Conservation (phyloP, 2,329 filamentous ascomycete species). For the Ilyonectria destructans region DNA sequence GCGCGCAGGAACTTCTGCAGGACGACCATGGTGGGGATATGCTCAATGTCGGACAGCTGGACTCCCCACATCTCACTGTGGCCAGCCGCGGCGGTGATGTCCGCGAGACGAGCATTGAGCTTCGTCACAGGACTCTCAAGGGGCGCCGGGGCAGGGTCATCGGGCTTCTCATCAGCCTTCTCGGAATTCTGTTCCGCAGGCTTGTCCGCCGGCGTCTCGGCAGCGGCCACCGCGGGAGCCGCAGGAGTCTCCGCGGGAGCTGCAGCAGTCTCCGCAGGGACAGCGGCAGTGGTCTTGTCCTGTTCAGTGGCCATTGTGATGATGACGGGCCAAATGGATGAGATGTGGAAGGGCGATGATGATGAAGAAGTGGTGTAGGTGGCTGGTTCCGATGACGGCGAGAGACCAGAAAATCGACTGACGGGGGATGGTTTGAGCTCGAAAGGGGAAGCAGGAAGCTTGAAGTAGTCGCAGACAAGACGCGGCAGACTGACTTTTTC, state of each 20-base stretch:
- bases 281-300: conserved; percentile 39
- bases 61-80: conserved; percentile 93
- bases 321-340: neutral
- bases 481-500: conserved; percentile 5
- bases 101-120: conserved; percentile 72
- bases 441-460: neutral
- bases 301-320: conserved; percentile 52
- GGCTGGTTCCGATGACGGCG: conserved; percentile 19
- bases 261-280: conserved; percentile 29
- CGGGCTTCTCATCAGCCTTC: conserved; percentile 16
- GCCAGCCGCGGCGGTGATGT: conserved; percentile 70
- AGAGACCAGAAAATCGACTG: conserved; percentile 5
- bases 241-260: conserved; percentile 28
- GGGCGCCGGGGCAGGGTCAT: conserved; percentile 20
- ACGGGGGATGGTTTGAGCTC: neutral
- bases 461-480: neutral
- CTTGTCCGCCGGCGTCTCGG: conserved; percentile 32
- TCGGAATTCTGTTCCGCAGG: conserved; percentile 35
- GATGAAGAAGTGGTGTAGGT: conserved; percentile 13
- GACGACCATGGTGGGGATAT: conserved; percentile 86
- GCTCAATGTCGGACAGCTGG: conserved; percentile 69
- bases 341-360: neutral
- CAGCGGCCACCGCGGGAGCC: conserved; percentile 33
- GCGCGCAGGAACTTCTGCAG: conserved; percentile 95
- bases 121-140: conserved; percentile 63